Conservation (phyloP, 176 grass and related monocot genomes). For the Oryza nivara region DNA sequence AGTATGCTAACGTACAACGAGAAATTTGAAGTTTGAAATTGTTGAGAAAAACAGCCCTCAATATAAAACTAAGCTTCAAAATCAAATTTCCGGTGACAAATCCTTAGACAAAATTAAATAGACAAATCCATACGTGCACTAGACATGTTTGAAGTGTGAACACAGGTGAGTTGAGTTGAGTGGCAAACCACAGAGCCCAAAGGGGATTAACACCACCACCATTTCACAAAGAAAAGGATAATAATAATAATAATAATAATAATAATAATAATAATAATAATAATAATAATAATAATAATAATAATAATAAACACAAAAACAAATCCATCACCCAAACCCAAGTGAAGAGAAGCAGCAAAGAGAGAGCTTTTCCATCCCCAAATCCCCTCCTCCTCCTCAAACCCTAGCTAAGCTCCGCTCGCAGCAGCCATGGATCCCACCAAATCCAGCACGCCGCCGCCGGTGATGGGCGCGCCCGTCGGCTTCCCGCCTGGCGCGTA, state of each 20-base stretch:
- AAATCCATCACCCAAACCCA: conserved; percentile 9
- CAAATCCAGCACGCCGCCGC: conserved; percentile 65
- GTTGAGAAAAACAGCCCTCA: no score
- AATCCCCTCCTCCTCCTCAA: conserved; percentile 24
- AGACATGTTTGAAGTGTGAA: no score
- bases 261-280: no score
- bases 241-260: background rate
- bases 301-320: background rate
- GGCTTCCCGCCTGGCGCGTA: conserved; percentile 56
- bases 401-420: conserved; percentile 41
- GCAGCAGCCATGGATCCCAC: conserved; percentile 64
- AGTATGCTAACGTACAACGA: no score
- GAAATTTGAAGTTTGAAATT: no score
- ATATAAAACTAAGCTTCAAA: background rate
- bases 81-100: background rate
- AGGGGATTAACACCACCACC: no score
- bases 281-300: no score
- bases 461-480: conserved; percentile 58
- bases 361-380: background rate
- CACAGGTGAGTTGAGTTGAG: no score
- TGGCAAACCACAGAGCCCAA: no score
- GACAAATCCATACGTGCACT: no score
- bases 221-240: no score
- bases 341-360: background rate
- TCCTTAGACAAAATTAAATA: no score